phyloP scores from a whole-genome alignment of 306 rosid species.

The Sechiopsis laciniata region DNA sequence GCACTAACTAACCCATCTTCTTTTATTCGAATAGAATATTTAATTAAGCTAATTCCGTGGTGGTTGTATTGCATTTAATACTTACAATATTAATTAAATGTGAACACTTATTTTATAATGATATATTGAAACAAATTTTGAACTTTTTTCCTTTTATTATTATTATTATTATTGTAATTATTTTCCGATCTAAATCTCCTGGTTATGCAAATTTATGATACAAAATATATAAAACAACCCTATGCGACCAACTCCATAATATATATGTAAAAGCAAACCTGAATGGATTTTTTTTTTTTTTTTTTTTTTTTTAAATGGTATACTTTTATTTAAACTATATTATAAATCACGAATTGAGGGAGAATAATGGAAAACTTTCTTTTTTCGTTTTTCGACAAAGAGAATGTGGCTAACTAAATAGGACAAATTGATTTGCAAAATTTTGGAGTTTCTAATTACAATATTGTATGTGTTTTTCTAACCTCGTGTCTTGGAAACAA shows the following conservation, averaged over 20 bases:
- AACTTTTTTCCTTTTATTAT: too few species aligned
- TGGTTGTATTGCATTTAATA: too few species aligned
- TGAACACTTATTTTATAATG: too few species aligned
- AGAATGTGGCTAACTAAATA: slow-evolving; percentile 8
- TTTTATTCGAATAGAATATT: too few species aligned
- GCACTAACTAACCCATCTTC: too few species aligned
- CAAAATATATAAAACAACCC: too few species aligned
- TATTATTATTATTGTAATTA: too few species aligned
- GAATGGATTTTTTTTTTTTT: neutral
- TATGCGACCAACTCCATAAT: neutral
- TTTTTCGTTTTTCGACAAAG: neutral
- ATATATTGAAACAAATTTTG: too few species aligned
- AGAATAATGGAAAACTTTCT: neutral
- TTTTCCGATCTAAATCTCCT: neutral
- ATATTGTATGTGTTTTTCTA: neutral
- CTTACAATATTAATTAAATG: too few species aligned
- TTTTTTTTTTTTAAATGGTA: too few species aligned
- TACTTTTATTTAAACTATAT: neutral
- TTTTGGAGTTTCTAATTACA: neutral
- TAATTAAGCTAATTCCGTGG: too few species aligned
- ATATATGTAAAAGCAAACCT: neutral
- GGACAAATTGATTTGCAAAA: neutral
- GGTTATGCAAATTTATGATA: too few species aligned
- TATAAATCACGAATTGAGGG: neutral
- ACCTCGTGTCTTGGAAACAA: neutral